Evolutionary conservation across 352 stramenopile genomes (phyloP), one percentile per base, ranked within the genome.

Genomic region (Pythium dissotocum): DNA sequence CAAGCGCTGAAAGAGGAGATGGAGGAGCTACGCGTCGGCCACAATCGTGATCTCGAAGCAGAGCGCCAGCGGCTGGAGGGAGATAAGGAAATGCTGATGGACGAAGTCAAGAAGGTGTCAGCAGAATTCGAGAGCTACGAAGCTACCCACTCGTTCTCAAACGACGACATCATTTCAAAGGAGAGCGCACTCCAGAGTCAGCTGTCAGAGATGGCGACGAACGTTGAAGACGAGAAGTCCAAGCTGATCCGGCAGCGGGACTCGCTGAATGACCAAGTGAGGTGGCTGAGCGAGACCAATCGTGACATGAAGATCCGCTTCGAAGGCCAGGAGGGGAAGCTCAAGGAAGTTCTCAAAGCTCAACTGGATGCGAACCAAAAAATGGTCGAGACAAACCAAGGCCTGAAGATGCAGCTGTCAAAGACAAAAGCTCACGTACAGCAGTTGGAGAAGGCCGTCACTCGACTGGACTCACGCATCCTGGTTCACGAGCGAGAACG

Each of bases 401-500:
- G 38, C 6, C 32, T 88, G 35, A 83, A 88, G 65, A 65, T 40
- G 0, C 65, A 86, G 14, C 63, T 79, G 28, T n/a, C 66, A 8
- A 65, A 76, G 32, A 79, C 77, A 40, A 38, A 64, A 18, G 54
- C 71, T 0, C 44, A 16, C 1, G 67, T 75, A 1, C 33, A 55
- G 33, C 61, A 65, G 28, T 71, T 89, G 18, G 75, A 89, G 53
- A 66, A 62, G 49, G 54, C 65, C n/a, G 57, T 58, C 0, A 79
- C 72, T 6, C 70, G 71, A 2, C 65, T 90, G 1, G 80, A 89
- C 51, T 89, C 81, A 3, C 81, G 74, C 52, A 61, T 85, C 13
- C 9, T 75, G 9, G 35, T 83, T n/a, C 67, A 88, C 7, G 79
- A 89, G 54, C 82, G 78, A 44, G 79, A 89, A 53, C 78, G 77